Base-by-base conservation (phyloP, 169 alveolate genomes). In the Ichthyophthirius multifiliis region DNA sequence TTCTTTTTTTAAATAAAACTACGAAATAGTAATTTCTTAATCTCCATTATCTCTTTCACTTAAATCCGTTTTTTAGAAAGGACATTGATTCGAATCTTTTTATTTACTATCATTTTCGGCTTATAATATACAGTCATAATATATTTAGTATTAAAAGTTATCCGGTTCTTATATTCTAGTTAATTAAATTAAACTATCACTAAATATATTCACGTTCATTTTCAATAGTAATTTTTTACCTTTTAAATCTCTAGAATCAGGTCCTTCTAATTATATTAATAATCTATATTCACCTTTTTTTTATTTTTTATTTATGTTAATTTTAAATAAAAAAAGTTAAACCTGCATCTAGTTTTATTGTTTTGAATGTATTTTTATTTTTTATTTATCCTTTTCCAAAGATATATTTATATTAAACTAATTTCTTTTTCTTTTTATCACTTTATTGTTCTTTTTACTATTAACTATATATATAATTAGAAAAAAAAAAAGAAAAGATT, bases 21-120 rank as follows among this genome's bases (percentile, higher is more conserved):
- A 18, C 0, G 76, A 64, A 16, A 71, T 81, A 5, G 73, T 71
- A 5, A 81, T 44, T 32, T 81, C 74, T 7, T 67, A 31, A 73
- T 82, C 46, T 2, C 86, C 86, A 34, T 81, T 67, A 41, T 81
- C 86, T 27, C 76, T 71, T 16, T 81, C 86, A 16, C 80, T 43
- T 1, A 81, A 34, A 81, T 81, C 86, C n/a, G 82, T 65, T 43
- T 55, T 81, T 64, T 71, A 31, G 48, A 71, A 81, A 18, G 43
- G n/a, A n/a, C n/a, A n/a, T n/a, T n/a, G n/a, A n/a, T n/a, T n/a
- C n/a, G n/a, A n/a, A n/a, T n/a, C n/a, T n/a, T n/a, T n/a, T n/a
- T n/a, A n/a, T n/a, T n/a, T n/a, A n/a, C n/a, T n/a, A n/a, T n/a
- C n/a, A n/a, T n/a, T n/a, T n/a, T n/a, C n/a, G n/a, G n/a, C n/a